These are phyloP conservation scores for Furcasterigmium furcatum DNA, from an alignment of 2,329 filamentous ascomycete genomes.

Conservation along the genomic window DNA sequence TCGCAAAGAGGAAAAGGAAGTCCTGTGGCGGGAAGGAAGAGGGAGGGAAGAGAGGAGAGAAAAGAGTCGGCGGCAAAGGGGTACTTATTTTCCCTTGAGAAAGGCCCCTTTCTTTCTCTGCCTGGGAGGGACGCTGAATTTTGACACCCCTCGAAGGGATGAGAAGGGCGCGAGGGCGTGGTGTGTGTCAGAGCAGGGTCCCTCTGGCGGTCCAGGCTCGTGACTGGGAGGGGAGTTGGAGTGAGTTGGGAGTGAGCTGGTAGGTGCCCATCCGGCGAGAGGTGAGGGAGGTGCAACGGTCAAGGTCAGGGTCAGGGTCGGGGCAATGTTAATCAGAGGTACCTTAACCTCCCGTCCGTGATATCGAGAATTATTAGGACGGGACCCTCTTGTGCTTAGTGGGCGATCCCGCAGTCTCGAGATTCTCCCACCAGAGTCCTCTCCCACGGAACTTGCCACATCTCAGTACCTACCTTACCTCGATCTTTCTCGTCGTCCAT, in stretches of 20 bases:
- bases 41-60: constrained; percentile 23
- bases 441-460: too few species aligned
- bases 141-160: constrained; percentile 9
- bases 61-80: constrained; percentile 26
- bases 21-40: constrained; percentile 22
- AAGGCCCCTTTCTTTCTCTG: background rate
- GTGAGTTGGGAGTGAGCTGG: too few species aligned
- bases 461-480: too few species aligned
- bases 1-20: constrained; percentile 19
- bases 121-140: background rate
- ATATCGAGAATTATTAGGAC: too few species aligned
- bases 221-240: background rate
- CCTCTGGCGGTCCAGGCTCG: constrained; percentile 3
- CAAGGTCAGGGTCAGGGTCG: constrained; percentile 1
- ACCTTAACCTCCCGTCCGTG: too few species aligned
- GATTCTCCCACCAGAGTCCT: too few species aligned
- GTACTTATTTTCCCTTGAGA: constrained; percentile 35
- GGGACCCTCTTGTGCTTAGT: too few species aligned
- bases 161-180: constrained; percentile 10
- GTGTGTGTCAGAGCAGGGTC: constrained; percentile 8
- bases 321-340: background rate
- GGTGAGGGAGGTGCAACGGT: background rate
- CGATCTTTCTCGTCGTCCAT: too few species aligned
- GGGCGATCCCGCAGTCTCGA: too few species aligned
- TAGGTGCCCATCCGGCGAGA: too few species aligned